Evolutionary conservation across 192 early-diverging fungal genomes (phyloP), one percentile per base, ranked within the genome.

Genomic region (Backusella australiensis): DNA sequence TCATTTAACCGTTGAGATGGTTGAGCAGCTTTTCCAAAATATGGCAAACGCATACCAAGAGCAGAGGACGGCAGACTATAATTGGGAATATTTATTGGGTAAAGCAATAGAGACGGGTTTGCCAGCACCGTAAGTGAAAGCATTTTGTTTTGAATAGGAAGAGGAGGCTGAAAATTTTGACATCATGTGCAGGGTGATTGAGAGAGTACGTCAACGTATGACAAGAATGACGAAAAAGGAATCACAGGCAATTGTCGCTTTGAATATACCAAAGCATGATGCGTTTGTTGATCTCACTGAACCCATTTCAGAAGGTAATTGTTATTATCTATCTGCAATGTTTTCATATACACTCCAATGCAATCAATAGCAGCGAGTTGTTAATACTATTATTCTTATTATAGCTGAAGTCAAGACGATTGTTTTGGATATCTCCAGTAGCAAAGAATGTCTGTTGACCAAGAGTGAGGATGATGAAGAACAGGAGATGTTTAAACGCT

Each of bases 121-220:
- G 11, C 56, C 56, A 29, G 12, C 12, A 63, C 26, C 26, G 56
- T 63, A 63, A 63, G 56, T 63, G 9, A 63, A 29, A 44, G 4
- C 5, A 44, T 44, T 9, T 4, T 63, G 21, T 29, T 63, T 63
- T 63, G 29, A 29, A 26, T 4, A 5, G n/a, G 4, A 53, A 63
- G 23, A 12, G 23, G 21, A 59, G 53, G 21, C 11, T 59, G 17
- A 59, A n/a, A 59, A 63, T 63, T 63, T 11, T 12, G 26, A 56
- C 6, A 21, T 8, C 53, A 56, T 63, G 56, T 29, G 56, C 56
- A 63, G 56, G 26, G 56, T 63, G 12, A 26, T 63, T 63, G 56
- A 63, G n/a, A 63, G 56, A 29, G 56, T 63, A 63, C 21, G 12
- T 23, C 56, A 63, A 63, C 56, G 56, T 63, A 63, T 63, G 56